Conservation (phyloP, 2,329 filamentous ascomycete species). For the Colletotrichum horii region DNA sequence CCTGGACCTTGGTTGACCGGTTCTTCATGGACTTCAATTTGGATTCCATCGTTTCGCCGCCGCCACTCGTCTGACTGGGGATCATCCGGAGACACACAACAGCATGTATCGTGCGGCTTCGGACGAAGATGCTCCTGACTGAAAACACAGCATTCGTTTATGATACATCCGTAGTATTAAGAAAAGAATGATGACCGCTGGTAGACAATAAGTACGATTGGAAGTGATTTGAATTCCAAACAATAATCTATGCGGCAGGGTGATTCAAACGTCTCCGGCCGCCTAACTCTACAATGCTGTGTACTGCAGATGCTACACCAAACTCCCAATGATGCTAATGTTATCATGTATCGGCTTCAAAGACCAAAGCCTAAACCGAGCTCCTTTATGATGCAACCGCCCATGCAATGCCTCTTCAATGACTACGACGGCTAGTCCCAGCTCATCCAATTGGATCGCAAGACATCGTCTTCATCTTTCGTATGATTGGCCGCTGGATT, state of each 20-base stretch:
- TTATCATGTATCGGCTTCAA: neutral
- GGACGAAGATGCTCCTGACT: neutral
- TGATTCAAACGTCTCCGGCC: neutral
- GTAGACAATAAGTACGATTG: neutral
- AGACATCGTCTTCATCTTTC: constrained; percentile 11
- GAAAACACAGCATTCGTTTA: neutral
- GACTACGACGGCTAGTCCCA: constrained; percentile 11
- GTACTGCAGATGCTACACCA: neutral
- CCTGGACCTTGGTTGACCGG: neutral
- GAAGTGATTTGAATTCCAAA: neutral
- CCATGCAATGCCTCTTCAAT: neutral
- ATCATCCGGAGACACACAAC: neutral
- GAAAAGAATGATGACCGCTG: neutral
- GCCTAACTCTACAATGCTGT: neutral
- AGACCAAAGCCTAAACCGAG: neutral
- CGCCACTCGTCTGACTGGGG: neutral
- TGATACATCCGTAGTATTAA: neutral
- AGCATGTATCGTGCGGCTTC: neutral
- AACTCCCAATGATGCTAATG: neutral
- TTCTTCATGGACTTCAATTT: neutral
- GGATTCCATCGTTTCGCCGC: neutral
- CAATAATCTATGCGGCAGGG: neutral
- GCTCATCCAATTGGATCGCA: constrained; percentile 20
- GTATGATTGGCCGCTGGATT: neutral
- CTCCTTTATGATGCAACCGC: neutral